phyloP scores from a whole-genome alignment of 2,329 filamentous ascomycete genomes.

The Calonectria crousiana region DNA sequence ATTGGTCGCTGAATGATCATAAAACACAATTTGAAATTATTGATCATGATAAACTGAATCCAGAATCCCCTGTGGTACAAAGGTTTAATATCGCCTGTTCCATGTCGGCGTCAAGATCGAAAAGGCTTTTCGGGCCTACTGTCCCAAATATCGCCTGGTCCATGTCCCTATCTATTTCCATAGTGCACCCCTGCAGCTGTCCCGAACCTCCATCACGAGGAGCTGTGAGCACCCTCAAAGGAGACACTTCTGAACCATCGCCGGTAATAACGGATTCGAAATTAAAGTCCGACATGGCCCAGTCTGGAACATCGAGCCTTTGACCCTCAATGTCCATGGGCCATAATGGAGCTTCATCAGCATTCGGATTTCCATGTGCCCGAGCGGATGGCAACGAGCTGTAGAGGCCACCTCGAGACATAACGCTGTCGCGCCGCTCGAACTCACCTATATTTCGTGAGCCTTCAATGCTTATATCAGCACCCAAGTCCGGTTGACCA shows the following conservation, averaged over 20 bases:
- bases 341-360: background rate
- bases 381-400: background rate
- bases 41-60: background rate
- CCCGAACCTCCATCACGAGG: background rate
- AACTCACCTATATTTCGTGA: background rate
- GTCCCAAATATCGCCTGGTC: constrained; percentile 19
- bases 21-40: background rate
- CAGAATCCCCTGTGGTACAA: background rate
- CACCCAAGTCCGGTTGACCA: background rate
- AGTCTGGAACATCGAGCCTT: constrained; percentile 14
- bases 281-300: constrained; percentile 34
- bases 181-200: background rate
- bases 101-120: constrained; percentile 29
- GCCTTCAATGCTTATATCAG: background rate
- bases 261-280: constrained; percentile 29
- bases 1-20: too few species aligned
- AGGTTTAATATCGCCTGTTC: constrained; percentile 28
- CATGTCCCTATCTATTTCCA: background rate
- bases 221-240: background rate
- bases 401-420: background rate
- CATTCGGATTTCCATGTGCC: background rate
- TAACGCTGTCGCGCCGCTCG: background rate
- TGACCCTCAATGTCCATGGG: background rate
- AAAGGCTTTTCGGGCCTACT: constrained; percentile 17
- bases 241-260: constrained; percentile 12